Conservation (phyloP, 2,329 filamentous ascomycete species). For the Stemphylium lycopersici region DNA sequence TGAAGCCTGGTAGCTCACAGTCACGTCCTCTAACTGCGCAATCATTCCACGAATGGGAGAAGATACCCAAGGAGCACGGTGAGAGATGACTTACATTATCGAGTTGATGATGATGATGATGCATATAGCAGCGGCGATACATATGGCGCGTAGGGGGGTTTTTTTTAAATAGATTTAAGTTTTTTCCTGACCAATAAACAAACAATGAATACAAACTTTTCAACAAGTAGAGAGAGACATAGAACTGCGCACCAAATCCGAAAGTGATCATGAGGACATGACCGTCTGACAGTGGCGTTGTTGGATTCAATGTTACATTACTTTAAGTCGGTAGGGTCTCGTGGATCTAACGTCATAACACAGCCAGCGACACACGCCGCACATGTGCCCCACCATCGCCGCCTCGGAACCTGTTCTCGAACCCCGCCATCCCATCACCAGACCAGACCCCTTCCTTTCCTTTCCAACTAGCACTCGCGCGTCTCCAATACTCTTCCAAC, state of each 20-base stretch:
- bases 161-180: not conserved
- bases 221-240: too few species aligned
- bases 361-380: not conserved
- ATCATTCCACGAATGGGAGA: slow-evolving; percentile 1
- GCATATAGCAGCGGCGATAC: not conserved
- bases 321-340: not conserved
- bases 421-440: slow-evolving; percentile 13
- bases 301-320: not conserved
- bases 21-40: not conserved
- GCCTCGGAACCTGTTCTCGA: slow-evolving; percentile 13
- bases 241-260: too few species aligned
- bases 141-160: not conserved
- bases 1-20: not conserved
- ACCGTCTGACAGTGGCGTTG: too few species aligned
- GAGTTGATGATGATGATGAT: not conserved
- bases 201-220: not conserved
- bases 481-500: not conserved
- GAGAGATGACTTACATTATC: not conserved
- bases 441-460: not conserved
- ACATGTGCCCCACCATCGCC: slow-evolving; percentile 17
- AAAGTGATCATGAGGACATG: too few species aligned
- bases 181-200: not conserved
- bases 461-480: not conserved
- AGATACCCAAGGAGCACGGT: slow-evolving; percentile 1
- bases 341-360: slow-evolving; percentile 14